Percentiles rank a stretch among this genome's conserved stretches.
phyloP scores from a whole-genome alignment of 78 protist genomes.

The Pigoraptor vietnamica region DNA sequence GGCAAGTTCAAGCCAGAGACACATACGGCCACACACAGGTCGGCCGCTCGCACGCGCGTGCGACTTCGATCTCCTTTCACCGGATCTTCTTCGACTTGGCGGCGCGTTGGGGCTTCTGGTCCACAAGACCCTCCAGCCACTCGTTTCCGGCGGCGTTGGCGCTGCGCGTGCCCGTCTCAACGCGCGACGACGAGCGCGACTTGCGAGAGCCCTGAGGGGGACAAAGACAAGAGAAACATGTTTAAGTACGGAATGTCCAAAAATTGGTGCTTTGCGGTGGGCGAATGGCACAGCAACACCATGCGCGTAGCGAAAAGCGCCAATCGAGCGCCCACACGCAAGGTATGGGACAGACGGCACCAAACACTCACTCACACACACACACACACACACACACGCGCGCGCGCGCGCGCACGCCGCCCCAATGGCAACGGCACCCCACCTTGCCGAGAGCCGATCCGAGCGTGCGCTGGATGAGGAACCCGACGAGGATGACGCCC shows the following conservation, averaged over 20 bases:
- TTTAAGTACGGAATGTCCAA: neutral
- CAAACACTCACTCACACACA: neutral
- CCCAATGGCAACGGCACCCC: neutral
- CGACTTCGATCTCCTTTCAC: no score
- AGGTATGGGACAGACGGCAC: no score
- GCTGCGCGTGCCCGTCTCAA: neutral
- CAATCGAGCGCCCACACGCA: no score
- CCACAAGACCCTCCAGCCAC: neutral
- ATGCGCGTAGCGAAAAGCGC: no score
- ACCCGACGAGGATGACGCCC: neutral
- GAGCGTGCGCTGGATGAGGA: neutral
- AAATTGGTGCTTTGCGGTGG: no score
- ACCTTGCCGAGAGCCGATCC: neutral
- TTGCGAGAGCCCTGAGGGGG: neutral
- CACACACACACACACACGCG: neutral
- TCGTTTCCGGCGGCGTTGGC: neutral
- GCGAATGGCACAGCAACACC: no score
- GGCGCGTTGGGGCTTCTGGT: neutral
- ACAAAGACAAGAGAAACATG: no score
- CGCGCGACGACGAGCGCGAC: neutral
- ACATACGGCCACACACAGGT: no score
- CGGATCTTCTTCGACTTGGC: neutral
- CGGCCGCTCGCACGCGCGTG: no score
- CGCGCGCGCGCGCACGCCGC: no score
- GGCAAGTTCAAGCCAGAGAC: no score